Base-by-base conservation (phyloP, 768 basidiomycete genomes). In the Suillus ampliporus region DNA sequence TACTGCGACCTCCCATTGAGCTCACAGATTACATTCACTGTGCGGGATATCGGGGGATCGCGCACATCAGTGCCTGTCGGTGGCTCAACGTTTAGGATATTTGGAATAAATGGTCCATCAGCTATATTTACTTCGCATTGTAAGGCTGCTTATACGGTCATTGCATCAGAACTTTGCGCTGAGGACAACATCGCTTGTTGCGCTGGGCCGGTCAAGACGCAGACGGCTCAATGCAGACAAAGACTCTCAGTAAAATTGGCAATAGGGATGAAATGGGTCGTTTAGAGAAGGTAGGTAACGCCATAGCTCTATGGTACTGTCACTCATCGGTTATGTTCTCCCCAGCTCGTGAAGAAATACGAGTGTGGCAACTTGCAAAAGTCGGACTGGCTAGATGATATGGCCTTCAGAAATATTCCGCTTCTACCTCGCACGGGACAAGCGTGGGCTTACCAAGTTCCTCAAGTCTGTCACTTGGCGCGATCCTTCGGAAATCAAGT, bases 391-490 rank as follows among this genome's bases (percentile, higher is more conserved):
- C 79, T 99, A 10, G 96, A 98, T 72, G 90, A 91, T 65, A 77
- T 97, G 77, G 89, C 92, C 7, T 99, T 98, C 78, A 82, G 96
- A 52, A 94, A 31, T 3, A 31, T 99, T 97, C 83, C 87, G 97
- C n/a, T 99, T 98, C 78, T 99, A 97, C 67, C 88, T 99, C 13
- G 87, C 90, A 3, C 82, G 95, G 38, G 94, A 96, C 74, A 96
- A 94, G 77, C 89, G 92, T 11, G 95, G 96, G 2, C 83, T 99
- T 44, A 99, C 97, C 38, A 99, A 99, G 74, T 99, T 99, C 77
- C 83, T 99, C 58, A 98, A 94, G 75, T 95, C 94, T 35, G 97
- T 99, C 41, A 95, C 96, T 23, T 99, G 97, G 97, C 84, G 95
- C 43, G 97, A 99, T 74, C 87, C 91, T 0, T 91, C 91, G 10